phyloP scores from a whole-genome alignment of 2,329 filamentous ascomycete genomes.

The Grosmannia huntii region DNA sequence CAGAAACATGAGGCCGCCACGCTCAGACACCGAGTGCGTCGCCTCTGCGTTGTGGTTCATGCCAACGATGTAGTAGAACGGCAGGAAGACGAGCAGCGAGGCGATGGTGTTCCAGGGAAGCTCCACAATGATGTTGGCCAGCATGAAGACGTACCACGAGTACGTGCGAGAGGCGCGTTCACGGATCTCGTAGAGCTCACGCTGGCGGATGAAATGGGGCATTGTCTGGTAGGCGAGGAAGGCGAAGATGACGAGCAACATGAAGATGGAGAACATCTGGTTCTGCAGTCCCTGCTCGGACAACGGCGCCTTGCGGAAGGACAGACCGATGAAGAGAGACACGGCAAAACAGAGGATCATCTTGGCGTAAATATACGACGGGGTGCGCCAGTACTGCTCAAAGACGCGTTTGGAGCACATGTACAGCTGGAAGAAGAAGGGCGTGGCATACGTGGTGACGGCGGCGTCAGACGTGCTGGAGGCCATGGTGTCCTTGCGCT shows the following conservation, averaged over 20 bases:
- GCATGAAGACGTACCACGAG: constrained; percentile 53
- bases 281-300: constrained; percentile 51
- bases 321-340: constrained; percentile 51
- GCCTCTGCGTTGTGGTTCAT: constrained; percentile 54
- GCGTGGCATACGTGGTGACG: constrained; percentile 55
- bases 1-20: constrained; percentile 68
- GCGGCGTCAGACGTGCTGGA: not conserved
- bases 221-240: constrained; percentile 47
- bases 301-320: constrained; percentile 44
- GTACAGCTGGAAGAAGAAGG: constrained; percentile 46
- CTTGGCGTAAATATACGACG: constrained; percentile 65
- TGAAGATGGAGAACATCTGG: constrained; percentile 45
- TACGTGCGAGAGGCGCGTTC: constrained; percentile 54
- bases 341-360: constrained; percentile 32
- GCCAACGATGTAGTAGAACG: constrained; percentile 50
- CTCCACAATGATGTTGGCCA: constrained; percentile 53
- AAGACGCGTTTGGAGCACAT: constrained; percentile 54
- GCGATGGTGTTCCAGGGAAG: constrained; percentile 45
- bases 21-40: constrained; percentile 48
- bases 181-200: constrained; percentile 53
- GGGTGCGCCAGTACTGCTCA: constrained; percentile 67
- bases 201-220: constrained; percentile 54
- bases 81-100: constrained; percentile 37
- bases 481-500: constrained; percentile 13
- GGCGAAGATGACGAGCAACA: constrained; percentile 50